A percentile compares a stretch with the other conserved stretches of the same genome.
These are phyloP conservation scores for Ophiostoma australiae DNA, from an alignment of 2,329 filamentous ascomycete genomes.

Conservation along the genomic window DNA sequence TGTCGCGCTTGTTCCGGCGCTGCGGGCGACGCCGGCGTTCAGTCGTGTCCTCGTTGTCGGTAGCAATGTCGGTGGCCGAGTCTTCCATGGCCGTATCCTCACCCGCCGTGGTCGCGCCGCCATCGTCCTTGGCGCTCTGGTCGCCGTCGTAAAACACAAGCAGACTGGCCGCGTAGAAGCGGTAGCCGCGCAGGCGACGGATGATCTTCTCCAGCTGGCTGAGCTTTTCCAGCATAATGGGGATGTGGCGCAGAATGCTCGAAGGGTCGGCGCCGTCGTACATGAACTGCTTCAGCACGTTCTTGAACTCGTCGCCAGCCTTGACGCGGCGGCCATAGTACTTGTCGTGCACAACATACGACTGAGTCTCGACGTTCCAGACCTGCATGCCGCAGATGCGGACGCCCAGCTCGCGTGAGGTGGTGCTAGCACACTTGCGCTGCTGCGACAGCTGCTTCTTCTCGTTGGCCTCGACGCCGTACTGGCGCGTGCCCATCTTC, in stretches of 20 bases:
- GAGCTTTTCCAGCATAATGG: conserved; percentile 78
- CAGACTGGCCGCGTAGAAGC: conserved; percentile 91
- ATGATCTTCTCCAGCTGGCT: conserved; percentile 79
- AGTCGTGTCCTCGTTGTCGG: conserved; percentile 50
- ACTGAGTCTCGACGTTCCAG: conserved; percentile 79
- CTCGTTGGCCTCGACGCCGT: conserved; percentile 82
- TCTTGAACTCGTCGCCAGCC: conserved; percentile 82
- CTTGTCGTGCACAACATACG: conserved; percentile 95
- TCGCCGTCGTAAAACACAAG: conserved; percentile 96
- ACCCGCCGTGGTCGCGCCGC: conserved; percentile 40
- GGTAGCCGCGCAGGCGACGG: conserved; percentile 71
- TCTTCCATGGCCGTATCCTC: conserved; percentile 52
- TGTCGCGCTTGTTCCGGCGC: conserved; percentile 49
- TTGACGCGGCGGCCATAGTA: conserved; percentile 89
- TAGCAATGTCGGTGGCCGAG: conserved; percentile 55
- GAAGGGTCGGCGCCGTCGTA: conserved; percentile 80
- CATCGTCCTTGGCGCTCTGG: conserved; percentile 40
- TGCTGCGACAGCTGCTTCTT: conserved; percentile 93
- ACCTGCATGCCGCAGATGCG: conserved; percentile 94
- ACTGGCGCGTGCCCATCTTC: conserved; percentile 98
- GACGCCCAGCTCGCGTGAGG: conserved; percentile 84
- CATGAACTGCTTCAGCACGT: conserved; percentile 80
- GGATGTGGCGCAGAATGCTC: conserved; percentile 81
- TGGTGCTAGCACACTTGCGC: conserved; percentile 87
- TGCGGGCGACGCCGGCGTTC: conserved; percentile 26